Percentiles rank a stretch among this genome's conserved stretches.
Evolutionary conservation across 2,329 filamentous ascomycete species (phyloP).

Genomic region (Fusarium praegraminearum): DNA sequence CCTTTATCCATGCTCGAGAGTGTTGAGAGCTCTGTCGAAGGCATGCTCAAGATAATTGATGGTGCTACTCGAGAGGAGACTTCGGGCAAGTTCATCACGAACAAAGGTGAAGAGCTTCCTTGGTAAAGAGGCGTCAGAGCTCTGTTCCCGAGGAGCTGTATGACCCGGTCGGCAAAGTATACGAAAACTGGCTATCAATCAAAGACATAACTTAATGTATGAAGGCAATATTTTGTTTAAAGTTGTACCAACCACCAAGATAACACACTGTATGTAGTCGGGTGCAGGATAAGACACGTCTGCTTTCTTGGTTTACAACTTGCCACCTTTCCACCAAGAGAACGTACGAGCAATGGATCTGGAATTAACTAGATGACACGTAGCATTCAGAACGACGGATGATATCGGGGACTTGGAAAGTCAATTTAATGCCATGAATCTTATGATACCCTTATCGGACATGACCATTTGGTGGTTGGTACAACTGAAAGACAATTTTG

Average conservation of each 20-base stretch:
- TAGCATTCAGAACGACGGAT: neutral
- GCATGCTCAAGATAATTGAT: constrained; percentile 54
- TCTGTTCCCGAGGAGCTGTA: neutral
- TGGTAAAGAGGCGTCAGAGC: constrained; percentile 30
- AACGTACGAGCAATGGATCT: neutral
- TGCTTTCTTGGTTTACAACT: neutral
- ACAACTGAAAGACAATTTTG: too few relatives aligned
- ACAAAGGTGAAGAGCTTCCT: constrained; percentile 48
- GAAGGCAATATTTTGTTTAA: too few relatives aligned
- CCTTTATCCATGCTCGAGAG: constrained; percentile 43
- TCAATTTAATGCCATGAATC: neutral
- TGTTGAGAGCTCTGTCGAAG: constrained; percentile 50
- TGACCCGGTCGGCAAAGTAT: neutral
- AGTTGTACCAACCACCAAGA: too few relatives aligned
- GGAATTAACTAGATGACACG: neutral
- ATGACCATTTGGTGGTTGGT: too few relatives aligned
- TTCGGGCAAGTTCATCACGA: constrained; percentile 52
- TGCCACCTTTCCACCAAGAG: neutral
- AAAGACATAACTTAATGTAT: too few relatives aligned
- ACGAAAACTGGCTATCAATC: neutral
- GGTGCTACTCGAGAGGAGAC: constrained; percentile 49
- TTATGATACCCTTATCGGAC: neutral
- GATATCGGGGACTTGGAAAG: neutral
- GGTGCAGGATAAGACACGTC: too few relatives aligned
- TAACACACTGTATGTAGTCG: too few relatives aligned